These are phyloP conservation scores for Nicotiana undulata DNA, from an alignment of 257 asterid genomes.

Conservation along the genomic window DNA sequence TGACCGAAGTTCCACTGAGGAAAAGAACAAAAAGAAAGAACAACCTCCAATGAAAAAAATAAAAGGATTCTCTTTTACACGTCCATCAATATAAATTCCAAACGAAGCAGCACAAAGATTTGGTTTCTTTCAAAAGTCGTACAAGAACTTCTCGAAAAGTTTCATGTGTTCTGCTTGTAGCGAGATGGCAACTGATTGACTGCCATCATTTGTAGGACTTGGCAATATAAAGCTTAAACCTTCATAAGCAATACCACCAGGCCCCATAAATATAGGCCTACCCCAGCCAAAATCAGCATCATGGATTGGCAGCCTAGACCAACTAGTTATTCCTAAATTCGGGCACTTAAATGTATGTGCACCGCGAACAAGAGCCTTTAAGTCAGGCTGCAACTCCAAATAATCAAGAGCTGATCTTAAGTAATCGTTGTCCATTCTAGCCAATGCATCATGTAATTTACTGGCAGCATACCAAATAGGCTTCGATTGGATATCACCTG, in stretches of 20 bases:
- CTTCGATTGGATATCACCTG: slow-evolving; percentile 53
- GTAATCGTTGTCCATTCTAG: slow-evolving; percentile 72
- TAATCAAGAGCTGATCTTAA: slow-evolving; percentile 81
- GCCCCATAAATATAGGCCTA: slow-evolving; percentile 81
- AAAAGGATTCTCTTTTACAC: not conserved
- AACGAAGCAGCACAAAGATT: not conserved
- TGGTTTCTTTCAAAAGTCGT: slow-evolving; percentile 36
- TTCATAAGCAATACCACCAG: slow-evolving; percentile 85
- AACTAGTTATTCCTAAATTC: slow-evolving; percentile 83
- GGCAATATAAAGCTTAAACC: slow-evolving; percentile 77
- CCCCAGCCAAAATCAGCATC: slow-evolving; percentile 95
- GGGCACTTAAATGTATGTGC: slow-evolving; percentile 87
- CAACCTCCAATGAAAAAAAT: not conserved
- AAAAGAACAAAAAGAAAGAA: not conserved
- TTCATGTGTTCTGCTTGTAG: slow-evolving; percentile 76
- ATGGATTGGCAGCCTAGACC: slow-evolving; percentile 82
- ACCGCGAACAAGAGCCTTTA: slow-evolving; percentile 78
- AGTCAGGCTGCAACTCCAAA: slow-evolving; percentile 78
- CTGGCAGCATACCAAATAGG: slow-evolving; percentile 69
- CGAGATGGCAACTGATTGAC: slow-evolving; percentile 69
- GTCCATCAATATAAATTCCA: not conserved
- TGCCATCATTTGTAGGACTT: slow-evolving; percentile 57
- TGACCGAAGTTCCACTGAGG: not conserved
- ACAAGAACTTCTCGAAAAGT: slow-evolving; percentile 54
- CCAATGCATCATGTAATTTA: slow-evolving; percentile 59